phyloP scores from a whole-genome alignment of 805 yeast genomes.

The Saccharomycopsis selenospora region DNA sequence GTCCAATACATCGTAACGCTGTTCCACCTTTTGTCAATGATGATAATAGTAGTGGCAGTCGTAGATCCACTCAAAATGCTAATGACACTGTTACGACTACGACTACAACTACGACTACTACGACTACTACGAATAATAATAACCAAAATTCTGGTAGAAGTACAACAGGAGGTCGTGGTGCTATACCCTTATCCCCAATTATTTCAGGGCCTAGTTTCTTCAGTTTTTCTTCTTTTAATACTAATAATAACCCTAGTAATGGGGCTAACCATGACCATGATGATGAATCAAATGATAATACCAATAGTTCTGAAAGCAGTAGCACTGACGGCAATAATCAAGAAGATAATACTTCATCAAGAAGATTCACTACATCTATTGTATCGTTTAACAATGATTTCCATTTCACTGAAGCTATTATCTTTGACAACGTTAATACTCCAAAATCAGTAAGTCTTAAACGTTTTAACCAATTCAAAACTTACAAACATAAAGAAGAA shows the following conservation, averaged over 20 bases:
- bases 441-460: slow-evolving; percentile 3
- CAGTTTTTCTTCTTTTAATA: neutral
- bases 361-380: neutral
- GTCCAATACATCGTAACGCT: neutral
- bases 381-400: neutral
- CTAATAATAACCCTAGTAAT: neutral
- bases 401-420: slow-evolving; percentile 9
- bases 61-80: no score
- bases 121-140: no score
- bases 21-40: no score
- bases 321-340: no score
- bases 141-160: no score
- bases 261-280: neutral
- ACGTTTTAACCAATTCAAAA: slow-evolving; percentile 11
- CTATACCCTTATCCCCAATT: no score
- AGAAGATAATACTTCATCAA: neutral
- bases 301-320: no score
- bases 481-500: neutral
- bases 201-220: neutral
- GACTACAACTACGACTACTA: no score
- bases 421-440: neutral
- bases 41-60: no score
- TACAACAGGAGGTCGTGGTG: no score
- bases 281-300: no score
- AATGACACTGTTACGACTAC: no score